phyloP scores from a whole-genome alignment of 306 rosid species.

The Casuarina glauca region DNA sequence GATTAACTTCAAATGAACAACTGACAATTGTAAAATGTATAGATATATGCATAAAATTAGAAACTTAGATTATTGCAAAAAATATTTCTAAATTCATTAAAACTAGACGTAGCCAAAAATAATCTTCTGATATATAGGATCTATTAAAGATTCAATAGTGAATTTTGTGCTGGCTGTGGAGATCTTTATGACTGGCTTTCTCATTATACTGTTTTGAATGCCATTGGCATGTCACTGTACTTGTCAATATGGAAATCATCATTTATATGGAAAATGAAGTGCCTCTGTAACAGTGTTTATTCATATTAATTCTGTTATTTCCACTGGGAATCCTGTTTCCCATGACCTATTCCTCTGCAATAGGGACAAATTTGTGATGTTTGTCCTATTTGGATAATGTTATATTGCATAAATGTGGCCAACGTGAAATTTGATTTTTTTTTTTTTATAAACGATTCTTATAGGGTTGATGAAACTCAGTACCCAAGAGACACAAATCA shows the following conservation, averaged over 20 bases:
- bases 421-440: slow-evolving; percentile 20
- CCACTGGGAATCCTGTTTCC: slow-evolving; percentile 15
- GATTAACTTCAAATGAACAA: neutral
- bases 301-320: slow-evolving; percentile 15
- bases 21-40: neutral
- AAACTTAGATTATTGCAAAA: neutral
- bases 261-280: neutral
- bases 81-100: neutral
- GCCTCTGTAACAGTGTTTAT: neutral
- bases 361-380: slow-evolving; percentile 14
- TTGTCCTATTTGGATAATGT: slow-evolving; percentile 1
- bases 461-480: slow-evolving; percentile 70
- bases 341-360: neutral
- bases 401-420: slow-evolving; percentile 12
- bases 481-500: slow-evolving; percentile 24
- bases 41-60: neutral
- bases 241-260: neutral
- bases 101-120: neutral
- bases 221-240: neutral
- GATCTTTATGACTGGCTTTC: neutral
- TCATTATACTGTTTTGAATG: neutral
- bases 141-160: neutral
- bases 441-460: slow-evolving; percentile 18
- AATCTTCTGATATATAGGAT: neutral
- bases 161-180: neutral